These are phyloP conservation scores for Clavispora santaluciae DNA, from an alignment of 805 yeast species.

Conservation along the genomic window DNA sequence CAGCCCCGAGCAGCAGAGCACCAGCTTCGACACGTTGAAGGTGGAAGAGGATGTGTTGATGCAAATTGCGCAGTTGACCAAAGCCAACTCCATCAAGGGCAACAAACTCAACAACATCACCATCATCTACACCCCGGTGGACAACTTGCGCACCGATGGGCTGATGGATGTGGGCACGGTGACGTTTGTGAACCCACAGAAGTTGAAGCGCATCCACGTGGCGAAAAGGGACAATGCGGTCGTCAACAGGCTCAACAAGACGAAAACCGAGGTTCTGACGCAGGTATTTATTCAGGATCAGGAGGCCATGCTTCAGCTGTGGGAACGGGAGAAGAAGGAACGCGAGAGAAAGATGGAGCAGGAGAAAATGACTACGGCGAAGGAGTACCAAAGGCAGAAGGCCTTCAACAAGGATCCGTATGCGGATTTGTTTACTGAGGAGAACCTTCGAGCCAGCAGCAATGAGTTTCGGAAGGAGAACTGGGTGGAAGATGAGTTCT, in stretches of 20 bases:
- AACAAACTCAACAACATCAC: conserved; percentile 64
- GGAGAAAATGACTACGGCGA: conserved; percentile 29
- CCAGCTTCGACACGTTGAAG: conserved; percentile 32
- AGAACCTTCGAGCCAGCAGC: conserved; percentile 37
- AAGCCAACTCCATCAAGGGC: conserved; percentile 73
- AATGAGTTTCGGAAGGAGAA: conserved; percentile 47
- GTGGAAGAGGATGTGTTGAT: conserved; percentile 43
- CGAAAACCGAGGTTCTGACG: conserved; percentile 51
- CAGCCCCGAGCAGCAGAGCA: conserved; percentile 42
- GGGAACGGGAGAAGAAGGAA: conserved; percentile 37
- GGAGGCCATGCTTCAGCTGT: conserved; percentile 23
- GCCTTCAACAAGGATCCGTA: conserved; percentile 28
- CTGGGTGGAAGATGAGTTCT: conserved; percentile 52
- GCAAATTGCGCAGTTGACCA: conserved; percentile 63
- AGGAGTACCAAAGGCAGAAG: conserved; percentile 36
- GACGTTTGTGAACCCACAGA: conserved; percentile 56
- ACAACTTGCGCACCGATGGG: conserved; percentile 59
- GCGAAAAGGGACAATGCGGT: conserved; percentile 54
- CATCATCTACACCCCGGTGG: conserved; percentile 70
- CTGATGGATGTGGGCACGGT: conserved; percentile 80
- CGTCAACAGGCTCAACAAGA: conserved; percentile 59
- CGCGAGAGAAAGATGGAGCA: conserved; percentile 27
- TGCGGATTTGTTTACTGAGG: conserved; percentile 46
- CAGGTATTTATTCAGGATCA: conserved; percentile 38
- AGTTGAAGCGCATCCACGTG: conserved; percentile 50